Base-by-base conservation (phyloP, 805 yeast species). In the Metschnikowia koreensis region DNA sequence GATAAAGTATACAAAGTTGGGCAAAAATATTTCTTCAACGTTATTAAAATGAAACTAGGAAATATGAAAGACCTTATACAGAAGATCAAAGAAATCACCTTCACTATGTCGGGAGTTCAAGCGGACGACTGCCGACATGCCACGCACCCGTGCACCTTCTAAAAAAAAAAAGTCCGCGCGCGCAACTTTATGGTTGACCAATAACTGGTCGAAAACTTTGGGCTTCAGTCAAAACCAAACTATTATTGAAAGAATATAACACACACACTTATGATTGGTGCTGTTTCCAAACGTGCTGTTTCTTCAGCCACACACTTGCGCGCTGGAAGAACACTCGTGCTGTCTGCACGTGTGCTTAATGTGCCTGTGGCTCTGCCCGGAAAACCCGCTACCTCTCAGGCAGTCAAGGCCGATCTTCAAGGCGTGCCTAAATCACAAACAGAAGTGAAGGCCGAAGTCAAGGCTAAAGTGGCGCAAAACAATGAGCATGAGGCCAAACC, bases 391-490 rank as follows among this genome's bases (percentile, higher is more conserved):
- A 58, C 60, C 8, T 42, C 60, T 9, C 58, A 58, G 40, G 51
- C 58, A 7, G 61, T 58, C 17, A 58, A 58, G 38, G 44, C 48
- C 44, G 52, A 50, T 29, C 41, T 36, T 37, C 26, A 38, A 29
- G 48, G 31, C 12, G 48, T 48, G 28, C 48, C 51, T 10, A 45
- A 7, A n/a, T 22, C 48, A 29, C 29, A 41, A 7, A 41, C 26
- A 11, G 47, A 49, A 29, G 55, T 57, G 15, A 54, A 53, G 36
- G 44, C 41, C 5, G 52, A 44, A 43, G 50, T 63, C 43, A 62
- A 56, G 47, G 60, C 55, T 16, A 56, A 55, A 48, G 60, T 61
- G n/a, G 47, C 44, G 34, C 60, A 59, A 16, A 55, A 53, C 41
- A 56, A 55, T 22, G 58, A 50, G 42, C 45, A 49, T 17, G 54